phyloP scores from a whole-genome alignment of 306 rosid species.

The Ziziphus jujuba region DNA sequence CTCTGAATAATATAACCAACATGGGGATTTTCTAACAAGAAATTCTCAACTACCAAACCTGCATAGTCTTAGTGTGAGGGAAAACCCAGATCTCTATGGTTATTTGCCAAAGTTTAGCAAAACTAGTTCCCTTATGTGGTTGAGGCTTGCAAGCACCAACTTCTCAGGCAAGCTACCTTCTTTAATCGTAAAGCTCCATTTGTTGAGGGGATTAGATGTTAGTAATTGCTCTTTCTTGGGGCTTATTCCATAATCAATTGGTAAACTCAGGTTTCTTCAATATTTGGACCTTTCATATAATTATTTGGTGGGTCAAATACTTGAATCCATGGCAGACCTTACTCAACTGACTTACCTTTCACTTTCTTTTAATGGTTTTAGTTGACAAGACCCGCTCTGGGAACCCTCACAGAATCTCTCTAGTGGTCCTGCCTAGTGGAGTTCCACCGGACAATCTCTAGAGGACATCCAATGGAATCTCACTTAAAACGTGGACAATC shows the following conservation, averaged over 20 bases:
- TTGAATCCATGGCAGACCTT: constrained; percentile 7
- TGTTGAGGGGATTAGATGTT: background rate
- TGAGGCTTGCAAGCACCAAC: background rate
- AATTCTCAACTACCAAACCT: constrained; percentile 16
- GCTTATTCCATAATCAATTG: constrained; percentile 19
- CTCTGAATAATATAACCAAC: no score
- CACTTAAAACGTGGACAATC: no score
- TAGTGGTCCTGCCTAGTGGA: no score
- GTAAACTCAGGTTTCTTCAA: background rate
- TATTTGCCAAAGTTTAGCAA: constrained; percentile 14
- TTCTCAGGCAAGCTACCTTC: background rate
- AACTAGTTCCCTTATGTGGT: background rate
- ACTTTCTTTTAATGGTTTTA: rapidly evolving
- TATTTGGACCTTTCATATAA: background rate
- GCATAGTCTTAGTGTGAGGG: background rate
- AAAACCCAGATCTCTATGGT: background rate
- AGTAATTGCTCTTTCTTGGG: background rate
- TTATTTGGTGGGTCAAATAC: constrained; percentile 1
- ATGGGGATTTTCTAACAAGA: background rate
- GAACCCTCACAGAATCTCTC: no score
- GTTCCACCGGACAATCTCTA: no score
- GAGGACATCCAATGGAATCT: no score
- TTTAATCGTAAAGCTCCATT: constrained; percentile 12
- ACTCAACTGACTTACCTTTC: background rate
- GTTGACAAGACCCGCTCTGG: no score